Evolutionary conservation across 2,329 filamentous ascomycete genomes (phyloP), one percentile per base, ranked within the genome.

Genomic region (Fusarium sp.): DNA sequence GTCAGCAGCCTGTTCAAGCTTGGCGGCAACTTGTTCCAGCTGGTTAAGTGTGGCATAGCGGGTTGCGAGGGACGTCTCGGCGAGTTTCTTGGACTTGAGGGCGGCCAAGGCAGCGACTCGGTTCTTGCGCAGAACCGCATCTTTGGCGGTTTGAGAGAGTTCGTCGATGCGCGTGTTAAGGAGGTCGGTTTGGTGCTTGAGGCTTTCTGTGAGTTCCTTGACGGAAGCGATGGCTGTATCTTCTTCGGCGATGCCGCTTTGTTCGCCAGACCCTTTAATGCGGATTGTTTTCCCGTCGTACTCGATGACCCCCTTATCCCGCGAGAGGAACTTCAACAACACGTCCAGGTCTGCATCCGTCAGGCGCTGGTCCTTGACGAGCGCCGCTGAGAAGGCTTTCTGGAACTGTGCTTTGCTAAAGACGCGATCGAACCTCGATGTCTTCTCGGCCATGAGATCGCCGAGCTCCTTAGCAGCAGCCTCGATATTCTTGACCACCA

Each of bases 211-310:
- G 11, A 97, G 86, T 28, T 92, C 89, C 75, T 95, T 95, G 10
- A 99, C 88, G 16, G 92, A 92, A 1, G 94, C 94, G 67, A 98
- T 93, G 1, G 93, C 92, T 6, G 85, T 84, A 81, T 99, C 96
- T 74, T 97, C 92, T 61, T 90, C 84, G 1, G 92, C 93, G 69
- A 98, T 91, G 0, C 74, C 73, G 1, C 76, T 63, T 46, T 82
- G 80, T 54, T 88, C 85, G 4, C 84, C 83, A 0, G 86, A 78
- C 0, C 81, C 80, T 73, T 89, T 91, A 78, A 98, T 91, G 77
- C 93, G 95, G 72, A 99, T 87, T 0, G 90, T 93, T 70, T 89
- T 81, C 6, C 88, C 89, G 75, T 94, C 90, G 73, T 85, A 90
- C 52, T 82, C 84, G 36, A 90, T 81, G 40, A 86, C 72, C 7